Conservation (phyloP, 2,329 filamentous ascomycete genomes). For the Fusarium sp. region DNA sequence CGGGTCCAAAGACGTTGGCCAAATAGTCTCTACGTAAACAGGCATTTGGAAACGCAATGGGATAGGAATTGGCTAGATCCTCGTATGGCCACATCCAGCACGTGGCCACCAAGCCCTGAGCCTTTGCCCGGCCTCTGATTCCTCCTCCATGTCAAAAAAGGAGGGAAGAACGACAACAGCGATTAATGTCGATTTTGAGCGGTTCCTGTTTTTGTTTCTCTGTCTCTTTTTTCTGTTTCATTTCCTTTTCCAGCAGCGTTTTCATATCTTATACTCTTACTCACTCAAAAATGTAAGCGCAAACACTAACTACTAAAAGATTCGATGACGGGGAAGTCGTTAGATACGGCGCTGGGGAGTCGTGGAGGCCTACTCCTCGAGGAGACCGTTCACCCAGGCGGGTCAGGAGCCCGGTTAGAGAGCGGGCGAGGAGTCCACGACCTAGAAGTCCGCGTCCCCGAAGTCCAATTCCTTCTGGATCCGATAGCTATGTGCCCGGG, state of each 20-base stretch:
- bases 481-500: constrained; percentile 64
- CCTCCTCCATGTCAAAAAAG: neutral
- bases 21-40: no score
- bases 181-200: neutral
- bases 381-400: constrained; percentile 63
- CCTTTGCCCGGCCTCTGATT: neutral
- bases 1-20: neutral
- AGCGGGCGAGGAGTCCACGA: constrained; percentile 55
- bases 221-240: neutral
- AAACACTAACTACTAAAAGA: constrained; percentile 54
- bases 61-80: neutral
- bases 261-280: constrained; percentile 1
- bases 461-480: constrained; percentile 56
- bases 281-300: neutral
- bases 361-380: constrained; percentile 71
- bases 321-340: constrained; percentile 75
- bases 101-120: neutral
- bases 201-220: neutral
- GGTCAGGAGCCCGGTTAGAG: constrained; percentile 53
- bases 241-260: constrained; percentile 16
- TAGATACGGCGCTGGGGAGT: constrained; percentile 73
- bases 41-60: neutral
- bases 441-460: constrained; percentile 58
- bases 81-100: neutral
- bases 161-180: neutral